Percentiles rank a stretch among this genome's conserved stretches.
Conservation (phyloP, 768 basidiomycete species). For the Rhodotorula paludigena region DNA sequence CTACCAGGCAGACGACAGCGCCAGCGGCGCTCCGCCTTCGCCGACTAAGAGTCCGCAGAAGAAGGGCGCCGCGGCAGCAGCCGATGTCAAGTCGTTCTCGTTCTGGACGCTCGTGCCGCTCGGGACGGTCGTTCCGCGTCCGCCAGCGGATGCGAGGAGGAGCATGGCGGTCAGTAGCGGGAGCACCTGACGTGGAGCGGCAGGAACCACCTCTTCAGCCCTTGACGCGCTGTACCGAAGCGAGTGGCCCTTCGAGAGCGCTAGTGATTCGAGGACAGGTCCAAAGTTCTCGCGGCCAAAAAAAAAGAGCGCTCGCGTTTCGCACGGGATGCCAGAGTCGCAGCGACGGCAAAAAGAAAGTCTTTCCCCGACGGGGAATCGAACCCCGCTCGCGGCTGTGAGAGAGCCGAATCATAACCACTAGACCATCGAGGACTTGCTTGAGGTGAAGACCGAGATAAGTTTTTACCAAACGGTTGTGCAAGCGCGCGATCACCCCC, state of each 20-base stretch:
- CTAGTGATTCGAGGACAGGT: too few species aligned
- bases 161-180: slow-evolving; percentile 19
- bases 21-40: slow-evolving; percentile 45
- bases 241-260: too few species aligned
- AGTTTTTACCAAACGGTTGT: background rate
- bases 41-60: slow-evolving; percentile 28
- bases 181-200: too few species aligned
- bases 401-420: slow-evolving; percentile 38
- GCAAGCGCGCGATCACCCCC: background rate
- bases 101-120: slow-evolving; percentile 64
- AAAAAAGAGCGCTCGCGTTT: too few species aligned
- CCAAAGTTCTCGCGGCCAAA: too few species aligned
- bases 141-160: slow-evolving; percentile 15
- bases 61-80: background rate
- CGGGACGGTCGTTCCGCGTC: slow-evolving; percentile 28
- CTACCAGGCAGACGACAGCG: slow-evolving; percentile 75
- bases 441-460: too few species aligned
- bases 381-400: slow-evolving; percentile 38
- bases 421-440: slow-evolving; percentile 34
- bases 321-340: too few species aligned
- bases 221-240: too few species aligned
- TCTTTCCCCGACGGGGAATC: slow-evolving; percentile 36
- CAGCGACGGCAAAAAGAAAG: background rate
- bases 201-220: too few species aligned
- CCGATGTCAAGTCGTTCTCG: slow-evolving; percentile 54